Base-by-base conservation (phyloP, 225 moss, liverwort and hornwort genomes). In the Bryum argenteum region DNA sequence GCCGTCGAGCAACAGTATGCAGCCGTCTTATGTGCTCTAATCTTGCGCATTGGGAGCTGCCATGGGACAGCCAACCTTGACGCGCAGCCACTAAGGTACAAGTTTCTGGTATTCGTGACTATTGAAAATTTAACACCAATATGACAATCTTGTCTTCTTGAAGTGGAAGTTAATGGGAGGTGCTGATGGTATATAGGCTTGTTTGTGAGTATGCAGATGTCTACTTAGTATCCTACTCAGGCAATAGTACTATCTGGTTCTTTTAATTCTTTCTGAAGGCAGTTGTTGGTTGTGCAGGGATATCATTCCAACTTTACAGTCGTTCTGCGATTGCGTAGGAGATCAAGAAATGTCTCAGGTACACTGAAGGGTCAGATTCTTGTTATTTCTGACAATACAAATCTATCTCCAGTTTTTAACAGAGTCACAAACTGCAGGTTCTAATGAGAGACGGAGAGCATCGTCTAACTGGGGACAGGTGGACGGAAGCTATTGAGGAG, bases 401-500 rank as follows among this genome's bases (percentile, higher is more conserved):
- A 20, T 54, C 20, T 50, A 18, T 10, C 44, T 56, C 58, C 75
- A 55, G 43, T 65, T 63, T 69, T 50, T 79, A 81, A 78, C 61
- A 17, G 66, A 67, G 19, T 66, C 55, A 24, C 21, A 39, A 64
- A 55, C 68, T 33, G 26, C 88, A 98, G 97, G 94, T 98, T 76
- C 69, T 98, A 77, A 87, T 92, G 71, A 89, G 77, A 79, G 97
- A 98, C 80, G 97, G 97, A 26, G 97, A 92, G 80, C 85, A 90
- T 61, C 97, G 97, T 66, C 78, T 98, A 70, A 82, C 68, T 61
- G 92, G 97, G 58, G 97, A 98, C 54, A 85, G 91, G 38, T 98
- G 97, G 97, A 89, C 94, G 81, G 97, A 98, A 87, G 94, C 97
- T 77, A 85, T 98, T 65, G 94, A 92, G 82, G 97, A 98, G 83